Evolutionary conservation across 2,329 filamentous ascomycete genomes (phyloP).

Genomic region (Lasiodiplodia sp.): DNA sequence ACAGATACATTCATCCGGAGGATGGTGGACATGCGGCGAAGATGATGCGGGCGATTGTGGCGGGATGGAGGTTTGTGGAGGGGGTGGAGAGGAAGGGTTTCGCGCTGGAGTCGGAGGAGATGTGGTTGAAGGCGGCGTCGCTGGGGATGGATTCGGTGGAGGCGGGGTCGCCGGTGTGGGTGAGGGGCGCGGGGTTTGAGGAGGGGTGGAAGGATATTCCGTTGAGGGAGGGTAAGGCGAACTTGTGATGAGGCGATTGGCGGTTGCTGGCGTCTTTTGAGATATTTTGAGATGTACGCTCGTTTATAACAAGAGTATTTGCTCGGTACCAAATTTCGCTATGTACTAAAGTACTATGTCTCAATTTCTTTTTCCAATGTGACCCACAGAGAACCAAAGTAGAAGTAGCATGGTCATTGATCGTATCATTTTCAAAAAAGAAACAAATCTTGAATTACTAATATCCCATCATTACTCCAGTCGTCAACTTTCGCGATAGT

Average conservation of each 20-base stretch:
- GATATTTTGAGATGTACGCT: too few species aligned
- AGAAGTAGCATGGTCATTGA: too few species aligned
- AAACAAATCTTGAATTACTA: too few species aligned
- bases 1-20: slow-evolving; percentile 43
- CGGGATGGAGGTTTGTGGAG: slow-evolving; percentile 63
- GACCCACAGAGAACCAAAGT: too few species aligned
- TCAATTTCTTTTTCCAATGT: too few species aligned
- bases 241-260: neutral
- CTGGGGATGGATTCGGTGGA: slow-evolving; percentile 70
- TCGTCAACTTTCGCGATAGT: too few species aligned
- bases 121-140: slow-evolving; percentile 68
- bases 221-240: neutral
- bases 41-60: slow-evolving; percentile 71
- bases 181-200: slow-evolving; percentile 67
- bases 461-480: too few species aligned
- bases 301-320: too few species aligned
- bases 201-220: slow-evolving; percentile 66
- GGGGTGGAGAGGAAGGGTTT: neutral
- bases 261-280: too few species aligned
- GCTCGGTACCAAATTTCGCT: too few species aligned
- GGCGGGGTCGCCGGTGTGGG: slow-evolving; percentile 62
- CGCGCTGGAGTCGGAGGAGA: slow-evolving; percentile 54
- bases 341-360: too few species aligned
- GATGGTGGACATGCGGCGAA: slow-evolving; percentile 89
- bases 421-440: too few species aligned